These are phyloP conservation scores for Talinum fruticosum DNA, from an alignment of 148 eudicot species.

Conservation along the genomic window DNA sequence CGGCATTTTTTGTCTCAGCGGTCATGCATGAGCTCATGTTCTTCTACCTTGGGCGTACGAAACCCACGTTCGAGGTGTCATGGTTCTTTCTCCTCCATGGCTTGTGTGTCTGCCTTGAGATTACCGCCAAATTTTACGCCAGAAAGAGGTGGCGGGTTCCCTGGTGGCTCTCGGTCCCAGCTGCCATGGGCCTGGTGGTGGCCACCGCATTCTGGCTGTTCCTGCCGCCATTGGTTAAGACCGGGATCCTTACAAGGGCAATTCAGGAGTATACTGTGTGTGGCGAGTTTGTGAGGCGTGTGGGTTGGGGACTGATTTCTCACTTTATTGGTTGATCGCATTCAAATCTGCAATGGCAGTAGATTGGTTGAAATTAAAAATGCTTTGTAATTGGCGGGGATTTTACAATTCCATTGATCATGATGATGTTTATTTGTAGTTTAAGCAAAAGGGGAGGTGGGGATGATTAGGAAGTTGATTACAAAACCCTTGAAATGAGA, in stretches of 20 bases:
- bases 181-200: slow-evolving; percentile 36
- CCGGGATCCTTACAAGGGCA: slow-evolving; percentile 27
- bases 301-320: no score
- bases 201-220: slow-evolving; percentile 47
- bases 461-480: no score
- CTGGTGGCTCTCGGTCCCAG: slow-evolving; percentile 28
- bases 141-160: slow-evolving; percentile 30
- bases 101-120: slow-evolving; percentile 34
- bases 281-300: slow-evolving; percentile 29
- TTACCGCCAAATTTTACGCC: slow-evolving; percentile 23
- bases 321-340: no score
- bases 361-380: no score
- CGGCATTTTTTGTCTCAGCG: slow-evolving; percentile 43
- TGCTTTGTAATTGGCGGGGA: no score
- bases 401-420: no score
- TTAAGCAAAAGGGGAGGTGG: no score
- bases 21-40: slow-evolving; percentile 52
- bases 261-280: slow-evolving; percentile 38
- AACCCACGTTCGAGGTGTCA: slow-evolving; percentile 41
- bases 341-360: no score
- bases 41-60: slow-evolving; percentile 35
- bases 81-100: slow-evolving; percentile 53
- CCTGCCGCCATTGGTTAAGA: slow-evolving; percentile 45
- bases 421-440: no score
- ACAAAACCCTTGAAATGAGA: no score